phyloP scores from a whole-genome alignment of 116 monocot species.

The Papilionanthe hybrid region DNA sequence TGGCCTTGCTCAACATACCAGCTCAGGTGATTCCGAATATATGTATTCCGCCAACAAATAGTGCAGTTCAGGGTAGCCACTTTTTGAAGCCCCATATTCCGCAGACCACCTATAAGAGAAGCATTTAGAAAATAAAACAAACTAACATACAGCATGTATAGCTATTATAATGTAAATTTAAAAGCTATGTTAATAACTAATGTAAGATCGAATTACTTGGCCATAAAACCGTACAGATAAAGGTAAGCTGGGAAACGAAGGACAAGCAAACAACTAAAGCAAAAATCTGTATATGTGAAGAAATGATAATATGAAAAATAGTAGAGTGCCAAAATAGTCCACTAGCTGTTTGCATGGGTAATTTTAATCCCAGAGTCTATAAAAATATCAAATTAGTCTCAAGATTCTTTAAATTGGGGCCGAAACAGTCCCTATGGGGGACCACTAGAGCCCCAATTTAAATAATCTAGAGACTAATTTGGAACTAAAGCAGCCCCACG shows the following conservation, averaged over 20 bases:
- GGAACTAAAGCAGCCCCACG: too few relatives aligned
- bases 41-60: constrained; percentile 92
- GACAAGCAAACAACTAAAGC: background rate
- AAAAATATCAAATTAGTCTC: too few relatives aligned
- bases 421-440: too few relatives aligned
- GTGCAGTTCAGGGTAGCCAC: constrained; percentile 75
- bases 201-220: background rate
- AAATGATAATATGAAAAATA: background rate
- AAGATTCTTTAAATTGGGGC: too few relatives aligned
- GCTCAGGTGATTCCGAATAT: constrained; percentile 84
- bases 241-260: background rate
- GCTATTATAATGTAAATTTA: background rate
- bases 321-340: too few relatives aligned
- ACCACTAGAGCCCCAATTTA: too few relatives aligned
- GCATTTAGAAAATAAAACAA: background rate
- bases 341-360: too few relatives aligned
- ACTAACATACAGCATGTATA: background rate
- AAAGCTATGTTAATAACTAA: background rate
- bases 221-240: background rate
- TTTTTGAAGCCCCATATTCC: constrained; percentile 61
- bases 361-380: too few relatives aligned
- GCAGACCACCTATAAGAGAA: constrained; percentile 73
- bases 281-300: background rate
- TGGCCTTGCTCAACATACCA: constrained; percentile 38
- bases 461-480: too few relatives aligned